Base-by-base conservation (phyloP, 2,329 filamentous ascomycete species). In the Scorias spongiosa region DNA sequence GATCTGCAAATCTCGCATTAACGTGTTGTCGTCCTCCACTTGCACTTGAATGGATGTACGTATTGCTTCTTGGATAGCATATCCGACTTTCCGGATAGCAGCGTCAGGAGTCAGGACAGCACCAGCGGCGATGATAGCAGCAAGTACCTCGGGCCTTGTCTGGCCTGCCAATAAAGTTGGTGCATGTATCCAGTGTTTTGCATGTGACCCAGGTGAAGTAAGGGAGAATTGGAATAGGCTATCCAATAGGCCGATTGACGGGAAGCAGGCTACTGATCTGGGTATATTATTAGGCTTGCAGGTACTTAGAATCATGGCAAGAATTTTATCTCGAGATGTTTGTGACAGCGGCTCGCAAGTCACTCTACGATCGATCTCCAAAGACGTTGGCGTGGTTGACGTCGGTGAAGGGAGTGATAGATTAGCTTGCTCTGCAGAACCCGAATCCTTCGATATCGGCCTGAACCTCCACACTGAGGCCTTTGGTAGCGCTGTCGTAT, bases 241-340 rank as follows among this genome's bases (percentile, higher is more conserved):
- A 50, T 81, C 77, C 47, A 81, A 64, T 11, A 76, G 58, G 17
- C 75, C 71, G 14, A 75, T 67, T 1, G 75, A 76, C 0, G 77
- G 76, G 49, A 82, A 82, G 0, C 77, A 78, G 1, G 68, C 72
- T 14, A 71, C 74, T 15, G 76, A 72, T 40, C 57, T 41, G 66
- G 70, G 46, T 56, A 70, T 60, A 60, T 70, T 62, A 59, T 71
- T 52, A 0, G 63, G 62, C 40, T 70, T 72, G 51, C 73, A 79
- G 3, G 72, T 76, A 41, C 70, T 68, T 30, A 84, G 62, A 1
- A 84, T 72, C 46, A 83, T 69, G 10, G 73, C 77, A 44, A 85
- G 63, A 1, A 83, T 70, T 40, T 70, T 71, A 57, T 85, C 81
- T 28, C 67, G 60, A 15, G 63, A 63, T 2, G 59, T 62, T 38